Evolutionary conservation across 192 early-diverging fungal species (phyloP).

Genomic region (Dispira parvispora): DNA sequence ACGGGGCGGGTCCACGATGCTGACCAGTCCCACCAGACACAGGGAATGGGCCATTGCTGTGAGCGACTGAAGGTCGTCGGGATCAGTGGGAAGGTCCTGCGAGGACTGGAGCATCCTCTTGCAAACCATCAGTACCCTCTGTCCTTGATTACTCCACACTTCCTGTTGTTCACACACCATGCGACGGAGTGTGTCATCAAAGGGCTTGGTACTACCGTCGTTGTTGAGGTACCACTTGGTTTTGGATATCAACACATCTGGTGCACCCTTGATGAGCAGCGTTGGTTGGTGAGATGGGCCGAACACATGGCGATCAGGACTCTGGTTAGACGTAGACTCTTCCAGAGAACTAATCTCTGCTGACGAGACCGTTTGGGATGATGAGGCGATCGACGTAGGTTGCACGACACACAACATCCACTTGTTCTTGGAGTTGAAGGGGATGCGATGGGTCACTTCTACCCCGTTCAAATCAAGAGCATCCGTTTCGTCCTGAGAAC

Average conservation of each 20-base stretch:
- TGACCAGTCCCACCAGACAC: slow-evolving; percentile 53
- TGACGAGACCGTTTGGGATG: neutral
- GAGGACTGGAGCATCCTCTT: slow-evolving; percentile 12
- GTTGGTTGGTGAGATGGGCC: slow-evolving; percentile 12
- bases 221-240: slow-evolving; percentile 25
- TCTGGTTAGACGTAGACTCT: neutral
- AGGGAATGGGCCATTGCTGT: slow-evolving; percentile 25
- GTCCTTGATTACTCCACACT: slow-evolving; percentile 33
- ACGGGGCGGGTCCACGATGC: slow-evolving; percentile 74
- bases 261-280: slow-evolving; percentile 63
- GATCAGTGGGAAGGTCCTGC: slow-evolving; percentile 14
- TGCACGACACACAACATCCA: slow-evolving; percentile 35
- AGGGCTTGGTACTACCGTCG: slow-evolving; percentile 21
- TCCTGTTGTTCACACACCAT: slow-evolving; percentile 26
- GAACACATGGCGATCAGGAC: slow-evolving; percentile 14
- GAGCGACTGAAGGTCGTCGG: slow-evolving; percentile 17
- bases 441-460: slow-evolving; percentile 31
- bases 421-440: slow-evolving; percentile 61
- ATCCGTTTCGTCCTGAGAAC: slow-evolving; percentile 11
- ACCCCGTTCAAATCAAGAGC: slow-evolving; percentile 4
- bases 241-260: slow-evolving; percentile 44
- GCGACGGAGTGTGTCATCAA: slow-evolving; percentile 18
- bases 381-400: neutral
- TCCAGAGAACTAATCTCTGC: neutral
- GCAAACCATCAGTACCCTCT: slow-evolving; percentile 36